Base-by-base conservation (phyloP, 2,329 filamentous ascomycete species). In the Apiospora kogelbergensis region DNA sequence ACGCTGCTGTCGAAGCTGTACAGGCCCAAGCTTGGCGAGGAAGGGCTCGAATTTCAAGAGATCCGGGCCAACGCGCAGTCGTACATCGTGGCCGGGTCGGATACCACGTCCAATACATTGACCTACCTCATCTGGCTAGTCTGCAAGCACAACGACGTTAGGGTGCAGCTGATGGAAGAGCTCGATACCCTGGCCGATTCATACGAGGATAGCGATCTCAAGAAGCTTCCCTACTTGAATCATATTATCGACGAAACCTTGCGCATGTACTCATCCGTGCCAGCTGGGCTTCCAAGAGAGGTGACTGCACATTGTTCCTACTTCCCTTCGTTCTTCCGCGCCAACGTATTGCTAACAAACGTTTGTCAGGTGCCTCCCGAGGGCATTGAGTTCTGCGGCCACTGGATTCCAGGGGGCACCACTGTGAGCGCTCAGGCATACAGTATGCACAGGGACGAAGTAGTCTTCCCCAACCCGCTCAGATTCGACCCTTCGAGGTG, bases 91-190 rank as follows among this genome's bases (percentile, higher is more conserved):
- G 86, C 85, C 1, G 86, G 86, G 1, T 84, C 80, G 45, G 85
- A 87, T 68, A 88, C 86, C 0, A 87, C 85, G 0, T 82, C 85
- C 0, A 79, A 81, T 15, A 83, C 84, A 0, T 70, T 88, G 57
- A 87, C 85, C 0, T 87, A 86, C 68, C 74, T 85, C 0, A 72
- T 82, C 6, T 86, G 81, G 81, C 72, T 76, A 6, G 74, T 83
- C 10, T 80, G 77, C 66, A 70, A 72, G 20, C 69, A 76, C 20
- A 76, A 78, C 0, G 67, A 72, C 0, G 69, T 83, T 33, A 76
- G 76, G 44, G 71, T 74, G 1, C 71, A 68, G 6, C 74, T 86
- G 0, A 72, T 81, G 0, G 68, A 73, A 1, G 81, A 83, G 71
- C 71, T 86, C 0, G 73, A 72, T 42, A 70, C 72, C 0, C 72